Evolutionary conservation across 2,329 filamentous ascomycete genomes (phyloP), one percentile per base, ranked within the genome.

Genomic region (Fusarium chaquense): DNA sequence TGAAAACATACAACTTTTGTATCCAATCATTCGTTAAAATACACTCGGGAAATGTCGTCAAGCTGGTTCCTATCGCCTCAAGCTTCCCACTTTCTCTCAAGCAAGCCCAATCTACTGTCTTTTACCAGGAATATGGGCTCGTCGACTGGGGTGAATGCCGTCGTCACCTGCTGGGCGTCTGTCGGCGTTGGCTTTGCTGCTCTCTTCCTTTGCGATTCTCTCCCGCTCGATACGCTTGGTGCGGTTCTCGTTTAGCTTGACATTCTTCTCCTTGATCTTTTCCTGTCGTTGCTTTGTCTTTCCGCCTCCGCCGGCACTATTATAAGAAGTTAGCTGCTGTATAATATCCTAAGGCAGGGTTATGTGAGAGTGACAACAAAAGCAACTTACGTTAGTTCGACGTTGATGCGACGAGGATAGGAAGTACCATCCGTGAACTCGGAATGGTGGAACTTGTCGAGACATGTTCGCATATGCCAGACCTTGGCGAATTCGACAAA

Each of bases 401-500:
- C 92, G 77, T 97, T 98, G 75, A 98, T 97, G 81, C 90, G 92
- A 73, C 95, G 85, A 53, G 89, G 82, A 18, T 83, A 78, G 43
- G 81, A 83, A 18, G 80, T 66, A 68, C 84, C 82, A 80, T 90
- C 84, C 77, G 84, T 80, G 77, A 98, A 97, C 69, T 86, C 86
- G 63, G 89, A 91, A 82, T 98, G 94, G 81, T 98, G 94, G 81
- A 95, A 95, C 69, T 93, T 89, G 80, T 94, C 93, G 65, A 98
- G 85, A 77, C 93, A 97, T 33, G 93, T 96, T 84, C 97, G 92
- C 93, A 97, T 97, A 77, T 91, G 89, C 80, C 94, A 92, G 81
- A 90, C 97, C 72, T 89, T 87, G 69, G 89, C 89, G 77, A 98
- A 98, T 80, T 98, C 95, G 73, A 98, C 84, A 79, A 98, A 97